These are phyloP conservation scores for Rheum nobile DNA, from an alignment of 148 eudicot genomes.

Conservation along the genomic window DNA sequence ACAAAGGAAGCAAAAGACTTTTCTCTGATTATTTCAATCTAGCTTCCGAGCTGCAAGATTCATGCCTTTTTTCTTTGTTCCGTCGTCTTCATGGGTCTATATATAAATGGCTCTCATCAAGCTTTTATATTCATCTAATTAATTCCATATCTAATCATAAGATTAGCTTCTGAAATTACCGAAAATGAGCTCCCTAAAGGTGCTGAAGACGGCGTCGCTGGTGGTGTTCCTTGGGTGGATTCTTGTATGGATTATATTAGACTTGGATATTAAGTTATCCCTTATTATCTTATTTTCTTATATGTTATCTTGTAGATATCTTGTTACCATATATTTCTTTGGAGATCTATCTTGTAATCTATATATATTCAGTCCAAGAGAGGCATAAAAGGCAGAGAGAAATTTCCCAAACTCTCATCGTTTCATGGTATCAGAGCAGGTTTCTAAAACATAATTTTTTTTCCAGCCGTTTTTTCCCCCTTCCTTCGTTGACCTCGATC, in stretches of 20 bases:
- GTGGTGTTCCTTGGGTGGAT: conserved; percentile 41
- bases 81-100: conserved; percentile 5
- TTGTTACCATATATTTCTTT: too few species aligned
- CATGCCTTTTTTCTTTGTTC: conserved; percentile 2
- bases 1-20: conserved; percentile 1
- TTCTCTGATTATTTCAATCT: neutral
- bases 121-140: neutral
- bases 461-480: too few species aligned
- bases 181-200: neutral
- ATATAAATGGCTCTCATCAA: neutral
- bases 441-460: too few species aligned
- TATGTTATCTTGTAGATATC: too few species aligned
- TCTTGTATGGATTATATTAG: conserved; percentile 54
- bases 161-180: neutral
- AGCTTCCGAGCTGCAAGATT: conserved; percentile 1
- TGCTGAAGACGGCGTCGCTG: conserved; percentile 20
- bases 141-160: conserved; percentile 4
- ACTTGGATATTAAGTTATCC: too few species aligned
- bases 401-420: too few species aligned
- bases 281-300: too few species aligned
- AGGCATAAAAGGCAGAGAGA: too few species aligned
- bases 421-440: too few species aligned
- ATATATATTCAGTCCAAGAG: too few species aligned
- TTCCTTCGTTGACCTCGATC: too few species aligned
- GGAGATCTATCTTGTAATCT: too few species aligned